Percentiles rank a stretch among this genome's conserved stretches.
Conservation (phyloP, 768 basidiomycete species). For the Pleurotus tuber-regium region DNA sequence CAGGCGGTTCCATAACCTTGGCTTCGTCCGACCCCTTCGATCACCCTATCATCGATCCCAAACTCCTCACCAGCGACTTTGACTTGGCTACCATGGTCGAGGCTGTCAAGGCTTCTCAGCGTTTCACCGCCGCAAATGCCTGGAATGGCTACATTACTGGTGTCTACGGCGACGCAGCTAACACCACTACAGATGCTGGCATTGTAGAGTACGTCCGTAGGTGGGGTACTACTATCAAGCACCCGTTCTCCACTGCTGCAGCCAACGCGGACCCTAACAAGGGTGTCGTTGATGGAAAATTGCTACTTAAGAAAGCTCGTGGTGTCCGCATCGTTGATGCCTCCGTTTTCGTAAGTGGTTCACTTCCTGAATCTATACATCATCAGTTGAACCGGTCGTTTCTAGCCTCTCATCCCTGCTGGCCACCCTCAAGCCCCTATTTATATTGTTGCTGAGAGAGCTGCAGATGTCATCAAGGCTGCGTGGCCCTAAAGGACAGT, state of each 20-base stretch:
- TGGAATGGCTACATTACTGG: conserved; percentile 27
- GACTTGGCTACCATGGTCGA: conserved; percentile 26
- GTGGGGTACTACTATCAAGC: conserved; percentile 17
- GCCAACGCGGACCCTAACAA: conserved; percentile 21
- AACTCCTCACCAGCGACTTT: conserved; percentile 16
- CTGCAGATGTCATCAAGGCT: conserved; percentile 26
- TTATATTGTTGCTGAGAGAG: conserved; percentile 29
- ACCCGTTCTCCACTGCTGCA: conserved; percentile 26
- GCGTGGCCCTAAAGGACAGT: background rate
- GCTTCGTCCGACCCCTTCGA: conserved; percentile 24
- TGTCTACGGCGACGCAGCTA: conserved; percentile 17
- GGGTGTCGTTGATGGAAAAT: conserved; percentile 33
- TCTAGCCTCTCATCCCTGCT: conserved; percentile 22
- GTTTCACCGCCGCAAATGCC: conserved; percentile 23
- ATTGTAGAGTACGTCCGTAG: conserved; percentile 23
- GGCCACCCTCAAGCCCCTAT: conserved; percentile 27
- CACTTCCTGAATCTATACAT: no score
- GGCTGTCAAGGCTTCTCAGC: conserved; percentile 20
- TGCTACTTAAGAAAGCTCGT: conserved; percentile 28
- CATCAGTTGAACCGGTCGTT: no score
- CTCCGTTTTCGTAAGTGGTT: conserved; percentile 34
- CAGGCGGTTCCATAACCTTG: conserved; percentile 25
- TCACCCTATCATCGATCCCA: conserved; percentile 25
- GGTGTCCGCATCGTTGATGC: conserved; percentile 38
- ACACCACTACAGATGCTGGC: conserved; percentile 24